These are phyloP conservation scores for Chrysoporthe deuterocubensis DNA, from an alignment of 2,329 filamentous ascomycete genomes.

Conservation along the genomic window DNA sequence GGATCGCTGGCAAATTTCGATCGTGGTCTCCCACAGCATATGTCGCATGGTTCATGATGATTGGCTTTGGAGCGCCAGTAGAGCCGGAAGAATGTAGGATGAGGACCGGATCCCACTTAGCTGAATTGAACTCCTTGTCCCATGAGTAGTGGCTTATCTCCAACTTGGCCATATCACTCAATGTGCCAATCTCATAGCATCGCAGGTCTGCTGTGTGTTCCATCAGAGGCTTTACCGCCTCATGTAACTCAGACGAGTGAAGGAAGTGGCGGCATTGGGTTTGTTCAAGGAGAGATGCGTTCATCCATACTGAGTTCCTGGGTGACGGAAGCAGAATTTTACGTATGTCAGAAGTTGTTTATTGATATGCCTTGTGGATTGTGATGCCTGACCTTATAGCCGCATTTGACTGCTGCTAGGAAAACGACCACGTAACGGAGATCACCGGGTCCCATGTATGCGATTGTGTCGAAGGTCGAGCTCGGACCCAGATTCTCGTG, in stretches of 20 bases:
- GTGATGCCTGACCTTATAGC: conserved; percentile 13
- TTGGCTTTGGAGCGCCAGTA: conserved; percentile 30
- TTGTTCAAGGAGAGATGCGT: conserved; percentile 22
- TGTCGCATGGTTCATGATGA: conserved; percentile 31
- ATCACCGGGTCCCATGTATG: conserved; percentile 19
- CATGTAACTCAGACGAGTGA: conserved; percentile 5
- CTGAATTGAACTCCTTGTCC: conserved; percentile 27
- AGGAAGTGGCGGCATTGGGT: conserved; percentile 19
- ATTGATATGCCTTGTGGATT: background rate
- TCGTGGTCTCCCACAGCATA: conserved; percentile 29
- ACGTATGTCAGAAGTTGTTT: background rate
- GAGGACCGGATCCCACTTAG: conserved; percentile 29
- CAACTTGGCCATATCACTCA: conserved; percentile 20
- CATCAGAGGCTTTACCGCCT: conserved; percentile 1
- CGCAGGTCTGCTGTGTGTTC: conserved; percentile 11
- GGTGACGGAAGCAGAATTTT: conserved; percentile 20
- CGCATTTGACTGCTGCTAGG: conserved; percentile 24
- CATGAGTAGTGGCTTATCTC: conserved; percentile 21
- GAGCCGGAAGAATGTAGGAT: conserved; percentile 32
- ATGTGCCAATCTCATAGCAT: background rate
- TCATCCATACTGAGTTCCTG: conserved; percentile 24
- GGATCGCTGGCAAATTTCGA: conserved; percentile 23
- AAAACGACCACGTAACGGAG: conserved; percentile 21
- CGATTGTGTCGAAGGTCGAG: conserved; percentile 19
- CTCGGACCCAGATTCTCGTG: conserved; percentile 14